Base-by-base conservation (phyloP, 2,329 filamentous ascomycete genomes). In the Talaromyces sp. region DNA sequence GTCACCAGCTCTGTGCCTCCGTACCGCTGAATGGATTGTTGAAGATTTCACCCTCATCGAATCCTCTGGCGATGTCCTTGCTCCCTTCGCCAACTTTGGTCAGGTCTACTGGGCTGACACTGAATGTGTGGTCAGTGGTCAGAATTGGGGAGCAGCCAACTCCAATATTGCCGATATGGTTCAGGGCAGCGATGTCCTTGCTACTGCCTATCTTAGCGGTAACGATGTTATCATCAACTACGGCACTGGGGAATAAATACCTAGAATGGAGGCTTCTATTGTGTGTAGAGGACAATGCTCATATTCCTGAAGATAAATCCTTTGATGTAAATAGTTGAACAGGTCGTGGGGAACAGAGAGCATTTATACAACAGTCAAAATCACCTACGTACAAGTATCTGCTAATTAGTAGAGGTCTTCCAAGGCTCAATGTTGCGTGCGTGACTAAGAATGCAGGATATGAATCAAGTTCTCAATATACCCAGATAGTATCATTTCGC, bases 161-260 rank as follows among this genome's bases (percentile, higher is more conserved):
- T 64, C 62, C 22, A 64, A 64, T 19, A 64, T 64, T 10, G 45
- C 56, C 13, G 45, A 64, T 35, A 60, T 64, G 56, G 56, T 64
- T 60, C 56, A 60, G 45, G 56, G 45, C 31, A 64, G 27, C n/a
- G 19, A 64, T 31, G 56, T 60, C 8, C 62, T 64, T 45, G 62
- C 56, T 37, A 54, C 56, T 52, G 56, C 62, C 14, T 64, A 64
- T 8, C 62, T 64, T 5, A 54, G 37, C 14, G 62, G 62, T 14
- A 64, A 64, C 47, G 56, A 64, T 33, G 56, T 64, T 47, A 64
- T 64, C n/a, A 60, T 64, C 45, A 64, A 64, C 43, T 64, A 64
- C 37, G 56, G 62, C 43, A 60, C 62, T 39, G 62, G 62, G 16
- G 41, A 64, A n/a, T 64, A 24, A 39, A 0, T 13, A 13, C 35